Base-by-base conservation (phyloP, 2,329 filamentous ascomycete species). In the Fusarium sp. region DNA sequence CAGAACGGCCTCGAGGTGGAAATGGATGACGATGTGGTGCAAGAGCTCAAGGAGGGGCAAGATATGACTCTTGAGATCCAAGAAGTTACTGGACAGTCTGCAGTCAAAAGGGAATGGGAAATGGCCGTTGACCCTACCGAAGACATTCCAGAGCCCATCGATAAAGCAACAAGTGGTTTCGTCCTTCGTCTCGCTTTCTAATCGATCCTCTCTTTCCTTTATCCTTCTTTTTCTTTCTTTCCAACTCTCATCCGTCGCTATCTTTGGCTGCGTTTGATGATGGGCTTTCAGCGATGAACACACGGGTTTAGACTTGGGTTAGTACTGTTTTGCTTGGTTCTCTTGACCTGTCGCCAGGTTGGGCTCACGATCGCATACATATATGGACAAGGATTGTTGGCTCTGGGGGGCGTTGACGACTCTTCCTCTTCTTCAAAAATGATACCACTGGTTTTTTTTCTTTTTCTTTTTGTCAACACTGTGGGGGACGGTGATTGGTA, bases 1-100 rank as follows among this genome's bases (percentile, higher is more conserved):
- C 85, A 89, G 15, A 89, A 90, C 68, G 94, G 94, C 0, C 81
- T 98, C 2, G 89, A 94, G 74, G 89, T 98, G 57, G 89, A 97
- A 75, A 87, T 98, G 73, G 96, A 98, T 75, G 94, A 98, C 75
- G 94, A 98, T 67, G 91, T 97, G 47, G 88, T 98, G 33, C 87
- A 88, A 44, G 92, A 95, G 78, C 84, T 98, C 53, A 88, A 89
- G 3, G 96, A 99, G 81, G 94, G 94, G 33, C 94, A 98, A 79
- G 95, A 97, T 75, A 96, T 98, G 91, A 88, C 91, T 61, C 85
- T 92, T 59, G 91, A 96, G 71, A 84, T 92, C 42, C 77, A 78
- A 19, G 84, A 87, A 70, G 74, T 83, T n/a, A 72, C 77, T 6
- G 80, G 82, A 31, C 73, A 74, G 31, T 47, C 72, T 24, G 38